Base-by-base conservation (phyloP, 768 basidiomycete genomes). In the Auriscalpium orientale region DNA sequence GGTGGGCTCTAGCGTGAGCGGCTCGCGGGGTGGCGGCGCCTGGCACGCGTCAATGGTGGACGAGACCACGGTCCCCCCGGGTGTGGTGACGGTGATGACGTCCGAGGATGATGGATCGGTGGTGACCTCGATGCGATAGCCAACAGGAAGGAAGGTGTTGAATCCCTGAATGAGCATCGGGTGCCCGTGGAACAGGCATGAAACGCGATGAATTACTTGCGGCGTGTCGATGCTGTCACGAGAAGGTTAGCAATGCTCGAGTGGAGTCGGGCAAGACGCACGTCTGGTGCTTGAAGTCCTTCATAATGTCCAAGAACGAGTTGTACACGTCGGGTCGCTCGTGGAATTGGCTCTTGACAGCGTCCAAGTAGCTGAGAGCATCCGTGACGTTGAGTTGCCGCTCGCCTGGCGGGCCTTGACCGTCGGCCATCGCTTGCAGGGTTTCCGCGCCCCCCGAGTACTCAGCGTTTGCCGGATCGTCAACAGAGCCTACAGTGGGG, bases 61-160 rank as follows among this genome's bases (percentile, higher is more conserved):
- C 54, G 69, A 66, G 7, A 63, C 65, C 15, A 65, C 80, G 6
- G 78, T 83, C 2, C 88, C 89, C 1, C 78, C 75, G 1, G 89
- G 89, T 0, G 88, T 89, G 0, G 86, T 89, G 36, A 91, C 88
- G 1, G 85, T 89, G 65, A 91, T 89, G 62, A 78, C 76, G 36
- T 81, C 78, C 36, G 78, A 71, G 55, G 85, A 80, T n/a, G 79
- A 74, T n/a, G 79, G 71, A 63, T 89, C 84, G 35, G 73, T 73
- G 13, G 79, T 79, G 62, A 84, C 87, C 62, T 95, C 92, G 68
- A 99, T 98, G 49, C 90, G 85, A 67, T 98, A 99, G 15, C 95
- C 95, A 20, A 82, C 79, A 3, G 95, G 95, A 11, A 99, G 80
- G 72, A 98, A 99, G 0, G 94, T 97, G 72, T 98, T 98, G 79